Evolutionary conservation across 345 rosid genomes (phyloP), one percentile per base, ranked within the genome.

Genomic region (Pistacia atlantica): DNA sequence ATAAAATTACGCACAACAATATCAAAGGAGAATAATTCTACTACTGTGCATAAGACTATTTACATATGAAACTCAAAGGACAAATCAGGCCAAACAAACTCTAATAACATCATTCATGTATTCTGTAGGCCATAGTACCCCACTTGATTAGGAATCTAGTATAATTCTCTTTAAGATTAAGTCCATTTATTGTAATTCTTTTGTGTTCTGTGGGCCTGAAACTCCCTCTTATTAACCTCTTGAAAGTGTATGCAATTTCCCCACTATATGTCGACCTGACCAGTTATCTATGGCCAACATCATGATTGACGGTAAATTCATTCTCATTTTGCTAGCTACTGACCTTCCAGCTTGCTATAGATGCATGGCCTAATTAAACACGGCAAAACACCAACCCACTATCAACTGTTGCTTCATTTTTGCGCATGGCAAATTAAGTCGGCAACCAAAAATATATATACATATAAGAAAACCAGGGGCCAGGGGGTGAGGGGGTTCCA

Each of bases 401-500:
- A 6, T 38, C 42, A 38, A 6, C 42, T 38, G 5, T 25, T 25
- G 25, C 25, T 25, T 25, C 25, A 25, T 25, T 25, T 25, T 25
- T 25, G 25, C 25, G 25, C 25, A 25, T 25, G 25, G 25, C 25
- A 25, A 25, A 25, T 25, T 25, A 25, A 0, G 0, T 25, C 25
- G 25, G 25, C 25, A 31, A 31, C 33, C 33, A 1, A 0, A 31
- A 31, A 25, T 25, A 25, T 25, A 25, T 25, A 25, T 25, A 46
- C 0, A 1, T 9, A 17, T 7, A 17, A 63, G 12, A 14, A 68
- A 68, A 48, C 58, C 57, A 72, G 75, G 81, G 78, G 60, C 25
- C 25, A 67, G 79, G 77, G 71, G 71, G 68, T 65, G 74, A 75
- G 79, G 37, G 13, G 25, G 7, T 5, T 16, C 2, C 61, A 14